Evolutionary conservation across 2,329 filamentous ascomycete species (phyloP).

Genomic region (Alternaria novae-zelandiae): DNA sequence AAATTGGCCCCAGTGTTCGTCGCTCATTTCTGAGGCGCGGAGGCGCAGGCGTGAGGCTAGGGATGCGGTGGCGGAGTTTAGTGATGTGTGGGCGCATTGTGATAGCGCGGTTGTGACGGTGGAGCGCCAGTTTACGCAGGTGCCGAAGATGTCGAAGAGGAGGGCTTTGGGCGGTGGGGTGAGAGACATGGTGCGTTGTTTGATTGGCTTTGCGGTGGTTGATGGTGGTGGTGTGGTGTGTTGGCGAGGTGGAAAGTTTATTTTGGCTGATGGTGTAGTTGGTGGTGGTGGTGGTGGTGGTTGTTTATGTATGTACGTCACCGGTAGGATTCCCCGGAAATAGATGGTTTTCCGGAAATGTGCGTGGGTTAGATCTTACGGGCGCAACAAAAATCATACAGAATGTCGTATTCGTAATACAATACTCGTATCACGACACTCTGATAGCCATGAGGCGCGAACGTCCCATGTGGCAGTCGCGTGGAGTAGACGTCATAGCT

Average conservation of each 20-base stretch:
- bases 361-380: no score
- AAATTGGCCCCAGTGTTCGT: slow-evolving; percentile 67
- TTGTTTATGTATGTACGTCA: not conserved
- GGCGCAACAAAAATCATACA: no score
- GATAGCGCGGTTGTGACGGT: slow-evolving; percentile 68
- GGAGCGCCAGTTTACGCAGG: slow-evolving; percentile 78
- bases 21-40: slow-evolving; percentile 59
- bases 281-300: not conserved
- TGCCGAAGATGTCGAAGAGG: slow-evolving; percentile 80
- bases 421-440: no score
- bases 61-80: slow-evolving; percentile 55
- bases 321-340: not conserved
- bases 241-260: not conserved
- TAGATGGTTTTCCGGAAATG: not conserved
- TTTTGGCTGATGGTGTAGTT: not conserved
- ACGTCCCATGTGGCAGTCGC: not conserved
- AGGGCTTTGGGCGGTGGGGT: slow-evolving; percentile 60
- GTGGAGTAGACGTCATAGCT: not conserved
- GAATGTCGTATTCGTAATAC: no score
- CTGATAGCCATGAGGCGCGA: not conserved
- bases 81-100: slow-evolving; percentile 54
- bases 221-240: not conserved
- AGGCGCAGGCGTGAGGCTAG: slow-evolving; percentile 57
- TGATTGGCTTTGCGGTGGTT: slow-evolving; percentile 5
- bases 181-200: slow-evolving; percentile 30